Conservation (phyloP, 176 grass and related monocot genomes). For the Cymbopogon citratus region DNA sequence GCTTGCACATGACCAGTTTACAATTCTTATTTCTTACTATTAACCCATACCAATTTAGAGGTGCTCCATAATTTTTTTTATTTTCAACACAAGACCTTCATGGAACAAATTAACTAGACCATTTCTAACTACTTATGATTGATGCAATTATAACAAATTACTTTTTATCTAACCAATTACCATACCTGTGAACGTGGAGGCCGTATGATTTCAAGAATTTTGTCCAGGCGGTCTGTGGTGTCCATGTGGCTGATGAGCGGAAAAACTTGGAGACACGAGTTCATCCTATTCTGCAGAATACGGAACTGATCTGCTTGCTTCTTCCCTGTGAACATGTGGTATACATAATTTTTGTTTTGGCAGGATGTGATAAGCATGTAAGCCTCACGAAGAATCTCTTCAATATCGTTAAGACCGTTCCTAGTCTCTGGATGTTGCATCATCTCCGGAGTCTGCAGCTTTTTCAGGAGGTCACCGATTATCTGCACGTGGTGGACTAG, state of each 20-base stretch:
- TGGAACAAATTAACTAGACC: background rate
- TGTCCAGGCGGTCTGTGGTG: conserved; percentile 16
- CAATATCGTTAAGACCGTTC: conserved; percentile 34
- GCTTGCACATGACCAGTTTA: background rate
- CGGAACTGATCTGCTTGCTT: conserved; percentile 44
- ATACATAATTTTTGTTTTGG: conserved; percentile 39
- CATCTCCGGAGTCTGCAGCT: conserved; percentile 44
- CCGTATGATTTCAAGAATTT: conserved; percentile 18
- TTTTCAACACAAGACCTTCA: background rate
- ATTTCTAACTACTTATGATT: background rate
- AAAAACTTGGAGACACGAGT: conserved; percentile 49
- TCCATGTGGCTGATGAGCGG: conserved; percentile 66
- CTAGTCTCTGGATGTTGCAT: conserved; percentile 54
- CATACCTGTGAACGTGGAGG: conserved; percentile 2
- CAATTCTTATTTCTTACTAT: background rate
- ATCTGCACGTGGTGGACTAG: conserved; percentile 43
- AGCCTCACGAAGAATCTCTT: background rate
- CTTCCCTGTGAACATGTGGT: conserved; percentile 46
- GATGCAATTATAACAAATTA: background rate
- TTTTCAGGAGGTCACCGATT: conserved; percentile 41
- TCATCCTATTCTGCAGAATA: conserved; percentile 45
- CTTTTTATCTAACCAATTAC: background rate
- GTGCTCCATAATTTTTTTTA: background rate
- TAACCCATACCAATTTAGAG: background rate
- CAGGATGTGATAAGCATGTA: conserved; percentile 43